Evolutionary conservation across 2,329 filamentous ascomycete species (phyloP), one percentile per base, ranked within the genome.

Genomic region (Botrytis deweyae): DNA sequence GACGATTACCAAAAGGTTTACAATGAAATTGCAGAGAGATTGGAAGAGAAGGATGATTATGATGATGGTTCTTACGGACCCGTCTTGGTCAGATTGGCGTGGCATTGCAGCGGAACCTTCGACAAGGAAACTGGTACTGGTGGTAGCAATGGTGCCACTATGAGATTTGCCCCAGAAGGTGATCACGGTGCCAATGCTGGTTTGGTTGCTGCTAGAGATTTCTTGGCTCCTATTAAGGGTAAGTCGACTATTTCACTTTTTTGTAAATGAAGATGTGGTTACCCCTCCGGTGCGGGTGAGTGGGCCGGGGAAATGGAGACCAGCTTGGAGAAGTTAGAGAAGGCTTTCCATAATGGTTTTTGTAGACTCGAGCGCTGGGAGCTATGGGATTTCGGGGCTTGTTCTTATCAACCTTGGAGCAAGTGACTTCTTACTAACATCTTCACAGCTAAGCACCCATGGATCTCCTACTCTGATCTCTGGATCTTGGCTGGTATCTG

Each of bases 1-100:
- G 91, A 92, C 80, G 94, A 99, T 84, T 98, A 97, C 87, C 94
- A 98, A 87, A 92, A 93, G 84, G 93, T 98, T 72, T 98, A 98
- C 87, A 89, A 98, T 83, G 91, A 91, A 81, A 90, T 98, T 79
- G 95, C 95, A 72, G 84, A 87, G 81, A 87, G 87, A 75, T 86
- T 98, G 72, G 91, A 96, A 83, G 93, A 98, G 85, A 90, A 97
- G 82, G 93, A 96, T 79, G 92, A 98, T 78, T 98, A 98, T 83
- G 95, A 98, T 81, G 95, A 99, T 83, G 95, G 96, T 79, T 96
- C 92, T 86, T 98, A 97, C 82, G 95, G 94, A 73, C 96, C 95
- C 42, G 94, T 98, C 75, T 87, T 98, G 73, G 85, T 98, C 77
- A 90, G 95, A 80, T 89, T 98, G 78, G 95, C 94, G 76, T 98